Conservation (phyloP, 2,329 filamentous ascomycete genomes). For the Zymoseptoria crescenta region DNA sequence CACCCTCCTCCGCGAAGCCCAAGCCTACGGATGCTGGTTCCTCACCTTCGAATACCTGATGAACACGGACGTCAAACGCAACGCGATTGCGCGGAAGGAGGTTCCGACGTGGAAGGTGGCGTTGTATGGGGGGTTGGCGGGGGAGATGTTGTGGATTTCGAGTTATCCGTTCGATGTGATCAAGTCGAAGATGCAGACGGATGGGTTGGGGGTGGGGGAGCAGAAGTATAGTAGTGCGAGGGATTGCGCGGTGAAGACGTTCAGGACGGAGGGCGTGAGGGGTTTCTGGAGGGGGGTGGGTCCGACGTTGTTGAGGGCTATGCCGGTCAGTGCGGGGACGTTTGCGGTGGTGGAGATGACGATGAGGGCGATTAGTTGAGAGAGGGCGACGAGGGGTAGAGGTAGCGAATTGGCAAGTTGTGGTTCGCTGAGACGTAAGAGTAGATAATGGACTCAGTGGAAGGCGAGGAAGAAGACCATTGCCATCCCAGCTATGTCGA, state of each 20-base stretch:
- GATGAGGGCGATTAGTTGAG: slow-evolving; percentile 34
- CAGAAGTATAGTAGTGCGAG: slow-evolving; percentile 75
- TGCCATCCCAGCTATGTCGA: no score
- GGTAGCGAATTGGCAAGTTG: no score
- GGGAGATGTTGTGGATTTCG: slow-evolving; percentile 84
- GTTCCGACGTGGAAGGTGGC: slow-evolving; percentile 81
- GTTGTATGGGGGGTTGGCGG: slow-evolving; percentile 83
- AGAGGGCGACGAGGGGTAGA: neutral
- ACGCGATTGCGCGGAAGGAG: slow-evolving; percentile 64
- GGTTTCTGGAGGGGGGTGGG: slow-evolving; percentile 95
- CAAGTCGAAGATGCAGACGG: slow-evolving; percentile 99
- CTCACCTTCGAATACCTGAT: slow-evolving; percentile 92
- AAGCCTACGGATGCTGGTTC: slow-evolving; percentile 96
- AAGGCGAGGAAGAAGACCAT: no score
- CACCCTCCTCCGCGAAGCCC: slow-evolving; percentile 79
- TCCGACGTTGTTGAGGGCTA: slow-evolving; percentile 83
- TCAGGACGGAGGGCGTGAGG: slow-evolving; percentile 61
- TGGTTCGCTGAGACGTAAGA: no score
- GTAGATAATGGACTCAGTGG: no score
- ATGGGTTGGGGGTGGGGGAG: slow-evolving; percentile 64
- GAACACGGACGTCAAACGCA: slow-evolving; percentile 77
- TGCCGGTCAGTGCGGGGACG: slow-evolving; percentile 96
- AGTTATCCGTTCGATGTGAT: slow-evolving; percentile 96
- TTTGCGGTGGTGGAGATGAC: slow-evolving; percentile 61
- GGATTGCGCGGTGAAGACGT: slow-evolving; percentile 82